Base-by-base conservation (phyloP, 2,329 filamentous ascomycete genomes). In the Hypocreales sp. region DNA sequence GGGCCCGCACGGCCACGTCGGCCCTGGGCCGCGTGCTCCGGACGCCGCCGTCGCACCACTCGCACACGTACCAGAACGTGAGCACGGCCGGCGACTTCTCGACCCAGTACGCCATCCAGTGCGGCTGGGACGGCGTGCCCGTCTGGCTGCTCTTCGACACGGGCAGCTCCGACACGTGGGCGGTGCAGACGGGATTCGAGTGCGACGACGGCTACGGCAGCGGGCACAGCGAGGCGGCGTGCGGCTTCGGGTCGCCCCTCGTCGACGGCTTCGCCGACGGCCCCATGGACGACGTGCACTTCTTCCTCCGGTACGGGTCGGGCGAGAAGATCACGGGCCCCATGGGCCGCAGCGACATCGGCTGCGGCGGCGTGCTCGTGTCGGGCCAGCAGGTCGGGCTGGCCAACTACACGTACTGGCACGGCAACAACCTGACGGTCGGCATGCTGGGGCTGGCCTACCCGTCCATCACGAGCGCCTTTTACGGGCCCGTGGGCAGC, bases 151-250 rank as follows among this genome's bases (percentile, higher is more conserved):
- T 64, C 9, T 47, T 68, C 25, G 61, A 67, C 36, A 65, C 61
- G 0, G 62, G 59, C 15, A 64, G 60, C 38, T 55, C 61, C 14
- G 63, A 68, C 33, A 67, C 62, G 1, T 67, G 62, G 62, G 51
- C 55, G 2, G 51, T 53, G 19, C 45, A 47, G 8, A 40, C 39
- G 1, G 47, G 50, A 17, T 64, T 63, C 33, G 39, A 42, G 23
- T 67, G 63, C 35, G 40, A 53, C 20, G 51, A 55, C 31, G 40
- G 35, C n/a, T 31, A 36, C 1, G 55, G 56, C 11, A 35, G 40
- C 6, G 31, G 40, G 7, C 42, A 46, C 15, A 36, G 46, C 2
- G 45, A 50, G 20, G 33, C 37, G 2, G 33, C 39, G 2, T 65
- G 61, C 35, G 44, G 42, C 3, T 62, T 66, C 27, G 60, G 62